Conservation (phyloP, 2,329 filamentous ascomycete genomes). For the Aspergillus sp. region DNA sequence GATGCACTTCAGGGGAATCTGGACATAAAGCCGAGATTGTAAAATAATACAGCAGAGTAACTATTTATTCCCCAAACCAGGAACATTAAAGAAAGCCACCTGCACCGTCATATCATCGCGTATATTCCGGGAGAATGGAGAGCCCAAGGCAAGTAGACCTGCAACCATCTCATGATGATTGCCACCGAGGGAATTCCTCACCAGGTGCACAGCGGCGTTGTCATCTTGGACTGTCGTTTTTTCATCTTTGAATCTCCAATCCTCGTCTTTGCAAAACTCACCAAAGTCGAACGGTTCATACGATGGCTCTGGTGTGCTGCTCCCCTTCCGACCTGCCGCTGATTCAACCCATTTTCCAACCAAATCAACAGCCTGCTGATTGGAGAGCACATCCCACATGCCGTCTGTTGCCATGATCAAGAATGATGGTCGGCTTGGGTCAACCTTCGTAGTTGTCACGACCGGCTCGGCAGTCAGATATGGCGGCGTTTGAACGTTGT, state of each 20-base stretch:
- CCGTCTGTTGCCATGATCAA: constrained; percentile 65
- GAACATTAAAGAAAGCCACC: too few species aligned
- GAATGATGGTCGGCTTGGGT: constrained; percentile 49
- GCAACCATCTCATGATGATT: constrained; percentile 31
- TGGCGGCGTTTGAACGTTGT: constrained; percentile 48
- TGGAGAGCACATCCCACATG: constrained; percentile 59
- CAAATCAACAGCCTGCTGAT: constrained; percentile 53
- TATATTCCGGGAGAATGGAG: constrained; percentile 25
- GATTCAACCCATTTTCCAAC: constrained; percentile 51
- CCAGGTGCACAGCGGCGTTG: constrained; percentile 49
- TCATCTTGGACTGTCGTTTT: constrained; percentile 48
- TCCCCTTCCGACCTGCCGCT: constrained; percentile 31
- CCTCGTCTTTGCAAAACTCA: constrained; percentile 11
- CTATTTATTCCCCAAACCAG: too few species aligned
- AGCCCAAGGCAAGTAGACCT: constrained; percentile 21
- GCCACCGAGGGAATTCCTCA: constrained; percentile 51
- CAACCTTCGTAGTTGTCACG: constrained; percentile 53
- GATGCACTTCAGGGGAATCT: neutral
- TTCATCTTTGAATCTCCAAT: constrained; percentile 35
- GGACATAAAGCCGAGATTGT: too few species aligned
- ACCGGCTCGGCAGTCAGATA: constrained; percentile 66
- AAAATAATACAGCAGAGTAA: too few species aligned
- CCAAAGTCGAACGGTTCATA: constrained; percentile 18
- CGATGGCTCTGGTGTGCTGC: constrained; percentile 19
- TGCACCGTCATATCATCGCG: too few species aligned